Base-by-base conservation (phyloP, 2,329 filamentous ascomycete genomes). In the Chalara sp. region DNA sequence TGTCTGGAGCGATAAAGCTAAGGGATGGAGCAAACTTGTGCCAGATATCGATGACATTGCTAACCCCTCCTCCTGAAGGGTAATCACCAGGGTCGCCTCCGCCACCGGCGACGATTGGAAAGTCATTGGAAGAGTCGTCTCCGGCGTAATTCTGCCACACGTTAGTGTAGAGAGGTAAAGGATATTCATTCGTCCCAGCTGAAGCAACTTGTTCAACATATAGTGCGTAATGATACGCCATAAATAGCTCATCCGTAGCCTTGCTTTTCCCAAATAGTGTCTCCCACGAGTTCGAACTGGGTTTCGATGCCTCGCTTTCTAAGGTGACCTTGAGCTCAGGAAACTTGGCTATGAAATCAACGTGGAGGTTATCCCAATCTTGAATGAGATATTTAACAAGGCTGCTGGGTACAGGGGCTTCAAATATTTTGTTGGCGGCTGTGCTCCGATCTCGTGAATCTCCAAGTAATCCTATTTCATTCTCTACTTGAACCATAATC, bases 401-500 rank as follows among this genome's bases (percentile, higher is more conserved):
- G 1, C 70, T 65, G 6, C 58, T 45, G 0, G 71, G 70, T 6
- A 73, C 66, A 5, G 66, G 52, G 30, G 65, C 54, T 5, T 51
- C 50, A 56, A 76, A 79, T 0, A 58, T 65, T 46, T 67, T 60
- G 13, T 76, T 64, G 1, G 73, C 75, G 5, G 60, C 58, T 1
- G 58, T 57, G 3, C 68, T 73, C 2, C 71, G 64, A 56, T 79
- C 77, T 21, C 75, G 67, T 6, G 71, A 78, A 56, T 79, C 76
- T 0, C 76, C 75, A 0, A 79, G 63, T 0, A 79, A 52, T 0
- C 77, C 76, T 0, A 68, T 70, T 62, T 80, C 76, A 41, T 80
- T 80, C 60, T 80, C 73, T n/a, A 80, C 76, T 54, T 80, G 76
- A 0, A 79, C 70, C 76, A 79, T 79, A 2, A 80, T 55, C 0